Base-by-base conservation (phyloP, 305 asterid species). In the Solanum hybrid region DNA sequence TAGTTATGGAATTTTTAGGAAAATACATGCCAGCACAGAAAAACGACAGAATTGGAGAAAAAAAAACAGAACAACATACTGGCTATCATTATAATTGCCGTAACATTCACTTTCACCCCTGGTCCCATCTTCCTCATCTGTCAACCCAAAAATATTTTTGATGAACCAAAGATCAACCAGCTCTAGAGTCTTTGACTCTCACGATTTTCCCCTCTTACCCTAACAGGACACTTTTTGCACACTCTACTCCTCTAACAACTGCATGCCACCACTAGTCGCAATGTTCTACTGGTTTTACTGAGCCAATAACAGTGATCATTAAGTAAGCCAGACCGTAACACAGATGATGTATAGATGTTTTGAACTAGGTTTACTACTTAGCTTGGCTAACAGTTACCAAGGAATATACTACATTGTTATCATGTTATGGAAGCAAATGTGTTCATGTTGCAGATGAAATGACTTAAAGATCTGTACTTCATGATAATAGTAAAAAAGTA, bases 71-170 rank as follows among this genome's bases (percentile, higher is more conserved):
- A 73, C 15, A 38, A 76, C 27, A 39, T 26, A 24, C 32, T 38
- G 37, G 68, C 68, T 24, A 38, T 6, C 36, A 73, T 75, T 70
- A 34, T 79, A 79, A 20, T 20, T 79, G 82, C 82, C 39, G 22
- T 79, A 79, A 3, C 17, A 79, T n/a, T 79, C 24, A 36, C 85
- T 14, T 79, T 34, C 83, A 33, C 27, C 83, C 45, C 83, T 20
- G 15, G 83, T 78, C 45, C 45, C 45, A 10, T 22, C 15, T 32
- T 20, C 83, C 83, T 20, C 88, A 88, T 38, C 90, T 57, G 32
- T 87, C 83, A 87, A 75, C 89, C 88, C 76, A 86, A 91, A 89
- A 14, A 79, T 33, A 33, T 79, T 20, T 33, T 77, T 77, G 41
- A 77, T 33, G 39, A 77, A 77, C 39, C 39, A 77, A 77, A 29